A percentile compares a stretch with the other conserved stretches of the same genome.
These are phyloP conservation scores for Leccinum truebloodii DNA, from an alignment of 768 basidiomycete genomes.

Conservation along the genomic window DNA sequence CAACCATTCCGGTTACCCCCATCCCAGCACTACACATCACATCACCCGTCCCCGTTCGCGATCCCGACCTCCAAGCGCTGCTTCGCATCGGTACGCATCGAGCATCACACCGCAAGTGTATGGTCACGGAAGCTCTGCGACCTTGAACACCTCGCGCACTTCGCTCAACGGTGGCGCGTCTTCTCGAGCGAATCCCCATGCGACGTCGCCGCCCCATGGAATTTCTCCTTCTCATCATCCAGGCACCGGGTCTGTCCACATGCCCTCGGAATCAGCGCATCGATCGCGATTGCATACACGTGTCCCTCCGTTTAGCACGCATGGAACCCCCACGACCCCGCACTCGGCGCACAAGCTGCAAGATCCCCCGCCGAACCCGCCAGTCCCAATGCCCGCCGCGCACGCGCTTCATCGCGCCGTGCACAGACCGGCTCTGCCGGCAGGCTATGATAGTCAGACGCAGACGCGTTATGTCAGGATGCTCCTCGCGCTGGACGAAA, in stretches of 20 bases:
- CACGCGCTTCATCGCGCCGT: slow-evolving; percentile 19
- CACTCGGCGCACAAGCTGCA: slow-evolving; percentile 1
- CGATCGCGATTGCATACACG: slow-evolving; percentile 23
- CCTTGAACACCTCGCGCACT: slow-evolving; percentile 19
- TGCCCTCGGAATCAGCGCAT: slow-evolving; percentile 14
- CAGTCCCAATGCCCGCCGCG: slow-evolving; percentile 11
- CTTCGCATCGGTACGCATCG: slow-evolving; percentile 34
- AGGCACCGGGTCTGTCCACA: neutral
- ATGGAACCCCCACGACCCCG: slow-evolving; percentile 1
- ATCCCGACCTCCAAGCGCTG: slow-evolving; percentile 30
- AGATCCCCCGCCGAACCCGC: slow-evolving; percentile 1
- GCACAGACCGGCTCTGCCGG: slow-evolving; percentile 25
- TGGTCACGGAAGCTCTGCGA: slow-evolving; percentile 28
- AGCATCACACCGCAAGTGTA: slow-evolving; percentile 26
- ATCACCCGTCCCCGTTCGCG: slow-evolving; percentile 24
- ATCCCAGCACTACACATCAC: slow-evolving; percentile 21
- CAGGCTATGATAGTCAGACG: slow-evolving; percentile 20
- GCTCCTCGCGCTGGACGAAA: slow-evolving; percentile 60
- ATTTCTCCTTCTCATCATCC: slow-evolving; percentile 8
- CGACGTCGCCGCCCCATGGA: slow-evolving; percentile 14
- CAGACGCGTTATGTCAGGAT: slow-evolving; percentile 60
- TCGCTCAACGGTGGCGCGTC: slow-evolving; percentile 22
- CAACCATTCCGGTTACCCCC: slow-evolving; percentile 10
- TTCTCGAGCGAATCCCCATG: slow-evolving; percentile 14
- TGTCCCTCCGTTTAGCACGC: slow-evolving; percentile 3